Evolutionary conservation across 1,284 basidiomycete species (phyloP).

Genomic region (Sporisorium exsertum): DNA sequence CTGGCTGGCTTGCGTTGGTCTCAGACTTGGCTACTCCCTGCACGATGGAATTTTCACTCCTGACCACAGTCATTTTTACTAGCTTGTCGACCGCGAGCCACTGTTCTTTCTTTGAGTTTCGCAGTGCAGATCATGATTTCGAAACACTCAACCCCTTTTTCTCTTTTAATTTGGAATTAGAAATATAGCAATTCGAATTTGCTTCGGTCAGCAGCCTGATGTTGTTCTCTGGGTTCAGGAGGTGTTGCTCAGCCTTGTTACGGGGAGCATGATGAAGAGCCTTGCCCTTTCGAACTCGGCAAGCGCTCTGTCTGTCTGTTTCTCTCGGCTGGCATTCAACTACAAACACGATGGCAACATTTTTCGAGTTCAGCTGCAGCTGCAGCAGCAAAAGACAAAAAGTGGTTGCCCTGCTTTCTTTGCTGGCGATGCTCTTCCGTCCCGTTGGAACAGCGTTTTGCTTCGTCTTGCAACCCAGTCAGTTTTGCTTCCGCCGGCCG

Average conservation of each 20-base stretch:
- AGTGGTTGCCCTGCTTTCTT: not conserved
- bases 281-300: not conserved
- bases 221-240: too few relatives aligned
- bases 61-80: not conserved
- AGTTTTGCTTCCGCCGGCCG: too few relatives aligned
- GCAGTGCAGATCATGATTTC: not conserved
- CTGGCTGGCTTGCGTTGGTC: not conserved
- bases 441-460: not conserved
- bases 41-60: not conserved
- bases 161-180: not conserved
- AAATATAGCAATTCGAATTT: not conserved
- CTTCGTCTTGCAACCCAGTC: too few relatives aligned
- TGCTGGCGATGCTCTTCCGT: not conserved
- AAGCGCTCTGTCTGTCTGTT: not conserved
- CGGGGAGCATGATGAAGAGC: too few relatives aligned
- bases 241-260: too few relatives aligned
- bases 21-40: not conserved
- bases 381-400: not conserved
- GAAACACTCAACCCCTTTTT: not conserved
- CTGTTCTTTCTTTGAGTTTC: not conserved
- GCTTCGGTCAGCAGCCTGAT: not conserved
- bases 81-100: too few relatives aligned
- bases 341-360: too few relatives aligned
- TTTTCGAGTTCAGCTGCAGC: constrained; percentile 1
- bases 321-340: too few relatives aligned